A percentile compares a stretch with the other conserved stretches of the same genome.
phyloP scores from a whole-genome alignment of 768 basidiomycete species.

The Lactarius trivialis region DNA sequence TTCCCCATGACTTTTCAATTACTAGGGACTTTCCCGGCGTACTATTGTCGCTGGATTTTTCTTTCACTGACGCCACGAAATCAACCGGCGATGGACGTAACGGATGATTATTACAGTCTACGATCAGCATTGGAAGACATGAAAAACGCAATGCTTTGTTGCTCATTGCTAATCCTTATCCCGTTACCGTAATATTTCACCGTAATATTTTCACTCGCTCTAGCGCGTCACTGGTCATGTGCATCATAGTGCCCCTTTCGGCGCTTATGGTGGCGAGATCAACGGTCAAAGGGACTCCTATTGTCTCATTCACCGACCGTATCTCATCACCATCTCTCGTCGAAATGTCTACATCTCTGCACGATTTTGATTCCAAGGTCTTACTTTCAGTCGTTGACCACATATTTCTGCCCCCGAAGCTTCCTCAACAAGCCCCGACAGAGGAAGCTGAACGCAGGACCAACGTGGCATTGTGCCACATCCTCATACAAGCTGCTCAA shows the following conservation, averaged over 20 bases:
- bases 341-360: background rate
- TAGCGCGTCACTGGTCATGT: too few species aligned
- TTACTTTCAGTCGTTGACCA: conserved; percentile 2
- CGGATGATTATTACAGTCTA: too few species aligned
- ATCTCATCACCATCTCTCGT: background rate
- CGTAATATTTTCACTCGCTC: too few species aligned
- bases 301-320: background rate
- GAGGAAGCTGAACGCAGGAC: background rate
- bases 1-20: background rate
- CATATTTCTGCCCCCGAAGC: conserved; percentile 11
- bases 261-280: background rate
- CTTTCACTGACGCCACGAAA: background rate
- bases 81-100: background rate
- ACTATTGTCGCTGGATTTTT: background rate
- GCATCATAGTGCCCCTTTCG: too few species aligned
- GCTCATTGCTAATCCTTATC: too few species aligned
- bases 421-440: conserved; percentile 4
- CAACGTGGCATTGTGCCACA: conserved; percentile 1
- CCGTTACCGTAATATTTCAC: too few species aligned
- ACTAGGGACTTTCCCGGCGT: background rate
- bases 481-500: background rate
- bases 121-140: too few species aligned
- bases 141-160: too few species aligned
- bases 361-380: background rate
- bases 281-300: background rate